A percentile compares a stretch with the other conserved stretches of the same genome.
Conservation (phyloP, 2,329 filamentous ascomycete species). For the Exophiala sideris region DNA sequence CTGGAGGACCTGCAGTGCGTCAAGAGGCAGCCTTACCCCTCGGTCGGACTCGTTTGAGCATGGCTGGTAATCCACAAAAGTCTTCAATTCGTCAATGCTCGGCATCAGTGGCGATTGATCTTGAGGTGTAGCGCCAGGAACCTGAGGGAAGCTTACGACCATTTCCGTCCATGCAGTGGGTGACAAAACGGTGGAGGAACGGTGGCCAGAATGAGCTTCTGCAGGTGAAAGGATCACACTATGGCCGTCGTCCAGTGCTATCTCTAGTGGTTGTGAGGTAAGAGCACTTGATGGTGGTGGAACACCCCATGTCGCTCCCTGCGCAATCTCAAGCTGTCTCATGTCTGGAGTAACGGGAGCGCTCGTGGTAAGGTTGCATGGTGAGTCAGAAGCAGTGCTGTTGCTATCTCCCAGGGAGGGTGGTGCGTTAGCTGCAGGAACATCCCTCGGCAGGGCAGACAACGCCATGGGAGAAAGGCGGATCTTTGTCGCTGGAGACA, state of each 20-base stretch:
- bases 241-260: conserved; percentile 37
- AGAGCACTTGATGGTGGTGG: conserved; percentile 4
- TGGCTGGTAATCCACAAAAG: conserved; percentile 8
- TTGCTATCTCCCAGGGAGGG: conserved; percentile 83
- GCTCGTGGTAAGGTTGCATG: conserved; percentile 58
- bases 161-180: conserved; percentile 59
- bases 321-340: conserved; percentile 31
- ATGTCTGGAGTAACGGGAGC: conserved; percentile 80
- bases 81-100: conserved; percentile 20
- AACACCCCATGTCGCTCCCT: conserved; percentile 23
- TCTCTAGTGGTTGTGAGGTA: conserved; percentile 21
- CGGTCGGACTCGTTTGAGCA: conserved; percentile 33
- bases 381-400: conserved; percentile 81
- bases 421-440: conserved; percentile 73
- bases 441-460: conserved; percentile 65
- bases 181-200: conserved; percentile 13
- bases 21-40: conserved; percentile 72
- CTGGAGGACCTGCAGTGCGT: conserved; percentile 75
- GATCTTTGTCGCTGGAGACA: conserved; percentile 53
- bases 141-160: conserved; percentile 39
- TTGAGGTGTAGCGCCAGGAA: conserved; percentile 32
- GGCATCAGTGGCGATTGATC: conserved; percentile 27
- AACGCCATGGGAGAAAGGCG: conserved; percentile 73
- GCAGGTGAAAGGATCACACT: conserved; percentile 27
- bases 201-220: conserved; percentile 21